Evolutionary conservation across 306 rosid species (phyloP), one percentile per base, ranked within the genome.

Genomic region (Mimosa bimucronata): DNA sequence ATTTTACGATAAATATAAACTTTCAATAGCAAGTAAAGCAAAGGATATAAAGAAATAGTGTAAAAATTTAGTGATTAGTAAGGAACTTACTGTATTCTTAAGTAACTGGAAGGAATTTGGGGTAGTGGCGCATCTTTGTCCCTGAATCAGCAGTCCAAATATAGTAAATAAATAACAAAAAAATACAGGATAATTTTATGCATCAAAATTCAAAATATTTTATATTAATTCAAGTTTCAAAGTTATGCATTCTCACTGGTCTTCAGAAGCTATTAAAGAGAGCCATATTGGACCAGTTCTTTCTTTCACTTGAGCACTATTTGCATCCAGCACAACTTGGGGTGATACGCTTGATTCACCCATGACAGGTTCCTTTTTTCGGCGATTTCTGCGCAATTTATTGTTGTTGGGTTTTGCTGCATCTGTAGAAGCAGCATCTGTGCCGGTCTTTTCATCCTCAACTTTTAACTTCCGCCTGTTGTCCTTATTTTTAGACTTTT

Each of bases 191-290:
- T 58, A 66, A 64, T 71, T 21, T 71, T 18, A 75, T 79, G 62
- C 50, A 64, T 45, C 71, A 76, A 52, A 52, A 71, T 81, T 28
- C 42, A 52, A 57, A 34, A 78, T 46, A 52, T 9, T 66, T 68
- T 21, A 34, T 34, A 34, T 16, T 41, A 71, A 80, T 79, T 46
- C 62, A 80, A 73, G 53, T 68, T 76, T 76, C 64, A 68, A 66
- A 77, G 83, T 66, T 82, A 66, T 34, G 71, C 65, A 34, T 62
- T 84, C 98, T 93, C 83, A 95, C 99, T 89, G 98, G 58, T 89
- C 92, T 83, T 91, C 96, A 75, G 99, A 88, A 74, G 99, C 98
- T 55, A 95, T 82, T 60, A 95, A 91, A 71, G 94, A 95, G 80
- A 95, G 89, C 99, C 99, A 95, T 79, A 95, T 85, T 60, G 97